These are phyloP conservation scores for Amniculicola lignicola DNA, from an alignment of 495 filamentous ascomycete genomes.

Conservation along the genomic window DNA sequence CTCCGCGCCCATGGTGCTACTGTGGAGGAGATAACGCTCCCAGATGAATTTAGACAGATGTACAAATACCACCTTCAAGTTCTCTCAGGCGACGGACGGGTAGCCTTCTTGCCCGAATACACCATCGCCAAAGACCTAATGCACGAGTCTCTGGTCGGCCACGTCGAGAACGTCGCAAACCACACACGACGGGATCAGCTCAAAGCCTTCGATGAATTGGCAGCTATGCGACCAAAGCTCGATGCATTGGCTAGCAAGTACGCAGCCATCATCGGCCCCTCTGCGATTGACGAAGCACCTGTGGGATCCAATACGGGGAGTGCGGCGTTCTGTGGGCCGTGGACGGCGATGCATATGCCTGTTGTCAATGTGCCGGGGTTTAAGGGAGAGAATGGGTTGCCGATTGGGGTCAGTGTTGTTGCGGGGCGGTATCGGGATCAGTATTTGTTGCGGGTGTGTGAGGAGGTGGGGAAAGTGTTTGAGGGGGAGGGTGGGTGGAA, in stretches of 20 bases:
- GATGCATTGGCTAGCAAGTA: conserved; percentile 49
- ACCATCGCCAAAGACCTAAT: conserved; percentile 44
- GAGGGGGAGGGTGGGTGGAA: conserved; percentile 47
- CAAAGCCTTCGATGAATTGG: conserved; percentile 46
- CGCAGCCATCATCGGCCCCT: conserved; percentile 50
- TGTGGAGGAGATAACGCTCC: conserved; percentile 50
- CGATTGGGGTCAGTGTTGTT: conserved; percentile 50
- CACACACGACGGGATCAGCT: conserved; percentile 45
- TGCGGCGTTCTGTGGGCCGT: conserved; percentile 41
- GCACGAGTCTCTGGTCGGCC: conserved; percentile 37
- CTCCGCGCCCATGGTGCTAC: conserved; percentile 44
- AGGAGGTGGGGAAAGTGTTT: conserved; percentile 45
- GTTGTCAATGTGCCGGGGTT: conserved; percentile 52
- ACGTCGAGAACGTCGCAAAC: conserved; percentile 46
- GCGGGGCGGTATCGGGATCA: conserved; percentile 47
- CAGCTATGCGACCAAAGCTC: conserved; percentile 46
- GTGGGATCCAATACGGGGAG: conserved; percentile 48
- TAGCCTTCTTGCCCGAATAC: conserved; percentile 50
- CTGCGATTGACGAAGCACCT: conserved; percentile 51
- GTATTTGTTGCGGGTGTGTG: conserved; percentile 45
- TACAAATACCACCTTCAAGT: conserved; percentile 45
- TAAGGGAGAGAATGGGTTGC: conserved; percentile 48
- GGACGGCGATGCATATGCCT: conserved; percentile 47
- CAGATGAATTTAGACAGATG: conserved; percentile 45
- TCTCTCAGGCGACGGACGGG: conserved; percentile 44